These are phyloP conservation scores for Hymenotorrendiella dingleyae DNA, from an alignment of 2,329 filamentous ascomycete genomes.

Conservation along the genomic window DNA sequence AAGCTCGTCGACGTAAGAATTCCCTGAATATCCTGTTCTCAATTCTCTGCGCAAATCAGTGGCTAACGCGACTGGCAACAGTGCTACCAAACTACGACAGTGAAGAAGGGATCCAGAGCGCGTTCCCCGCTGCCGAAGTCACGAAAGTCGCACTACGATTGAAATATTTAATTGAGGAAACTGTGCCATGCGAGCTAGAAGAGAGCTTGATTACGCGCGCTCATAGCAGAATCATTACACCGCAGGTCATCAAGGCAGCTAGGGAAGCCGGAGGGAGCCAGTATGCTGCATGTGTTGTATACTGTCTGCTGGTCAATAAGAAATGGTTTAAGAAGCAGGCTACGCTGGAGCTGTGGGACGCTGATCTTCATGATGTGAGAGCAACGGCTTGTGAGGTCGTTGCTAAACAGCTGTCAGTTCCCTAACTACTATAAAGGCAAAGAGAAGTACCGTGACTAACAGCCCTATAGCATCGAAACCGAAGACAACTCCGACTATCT, in stretches of 20 bases:
- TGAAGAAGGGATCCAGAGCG: conserved; percentile 54
- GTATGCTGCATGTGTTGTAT: conserved; percentile 66
- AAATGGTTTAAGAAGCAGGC: conserved; percentile 77
- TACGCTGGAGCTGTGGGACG: conserved; percentile 81
- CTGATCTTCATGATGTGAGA: conserved; percentile 72
- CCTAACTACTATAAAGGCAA: too few relatives aligned
- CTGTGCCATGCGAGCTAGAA: conserved; percentile 85
- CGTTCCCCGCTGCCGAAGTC: conserved; percentile 71
- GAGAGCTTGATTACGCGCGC: conserved; percentile 67
- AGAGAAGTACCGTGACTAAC: too few relatives aligned
- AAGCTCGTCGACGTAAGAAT: conserved; percentile 24
- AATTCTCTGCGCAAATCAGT: not conserved
- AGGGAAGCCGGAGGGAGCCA: conserved; percentile 74
- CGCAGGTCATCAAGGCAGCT: conserved; percentile 71
- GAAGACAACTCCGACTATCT: conserved; percentile 78
- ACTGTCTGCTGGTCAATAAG: conserved; percentile 36
- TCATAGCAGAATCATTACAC: conserved; percentile 81
- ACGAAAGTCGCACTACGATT: conserved; percentile 86
- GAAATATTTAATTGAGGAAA: conserved; percentile 83
- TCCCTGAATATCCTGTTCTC: not conserved
- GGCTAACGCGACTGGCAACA: conserved; percentile 28
- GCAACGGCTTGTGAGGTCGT: conserved; percentile 85
- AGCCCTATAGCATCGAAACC: conserved; percentile 68
- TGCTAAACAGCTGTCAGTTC: conserved; percentile 67
- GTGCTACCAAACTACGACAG: conserved; percentile 61